Evolutionary conservation across 179 eudicot species (phyloP).

Genomic region (Nepenthes alata): DNA sequence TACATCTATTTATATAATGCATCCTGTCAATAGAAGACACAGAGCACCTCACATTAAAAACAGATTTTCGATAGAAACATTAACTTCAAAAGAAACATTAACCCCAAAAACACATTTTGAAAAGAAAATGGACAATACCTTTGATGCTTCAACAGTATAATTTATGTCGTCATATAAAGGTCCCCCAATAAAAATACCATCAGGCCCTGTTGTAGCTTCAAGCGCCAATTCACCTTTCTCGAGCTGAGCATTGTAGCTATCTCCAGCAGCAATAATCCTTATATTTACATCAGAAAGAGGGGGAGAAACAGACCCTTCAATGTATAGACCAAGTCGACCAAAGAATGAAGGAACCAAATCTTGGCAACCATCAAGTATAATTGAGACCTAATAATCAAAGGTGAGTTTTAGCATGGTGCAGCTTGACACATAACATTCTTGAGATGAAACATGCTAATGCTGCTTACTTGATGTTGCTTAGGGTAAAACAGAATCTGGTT

Average conservation of each 20-base stretch:
- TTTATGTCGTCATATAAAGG: conserved; percentile 84
- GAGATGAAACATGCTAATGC: conserved; percentile 5
- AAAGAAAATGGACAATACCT: conserved; percentile 31
- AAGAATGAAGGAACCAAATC: conserved; percentile 52
- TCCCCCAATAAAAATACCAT: conserved; percentile 70
- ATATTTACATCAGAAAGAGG: conserved; percentile 69
- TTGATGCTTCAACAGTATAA: conserved; percentile 74
- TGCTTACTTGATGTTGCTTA: conserved; percentile 59
- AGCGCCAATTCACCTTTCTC: conserved; percentile 62
- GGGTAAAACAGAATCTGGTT: conserved; percentile 76
- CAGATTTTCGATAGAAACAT: no score
- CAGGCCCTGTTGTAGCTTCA: conserved; percentile 58
- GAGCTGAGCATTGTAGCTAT: conserved; percentile 51
- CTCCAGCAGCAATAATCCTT: conserved; percentile 56
- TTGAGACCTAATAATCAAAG: conserved; percentile 37
- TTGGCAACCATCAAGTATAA: conserved; percentile 72
- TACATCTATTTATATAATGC: no score
- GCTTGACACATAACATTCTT: not conserved
- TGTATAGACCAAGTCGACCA: conserved; percentile 79
- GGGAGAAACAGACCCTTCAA: conserved; percentile 93
- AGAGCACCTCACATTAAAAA: no score
- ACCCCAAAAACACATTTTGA: not conserved
- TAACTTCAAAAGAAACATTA: no score
- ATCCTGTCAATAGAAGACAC: no score
- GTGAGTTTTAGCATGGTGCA: conserved; percentile 6